Percentiles rank a stretch among this genome's conserved stretches.
Conservation (phyloP, 768 basidiomycete genomes). For the Tulasnella sp. region DNA sequence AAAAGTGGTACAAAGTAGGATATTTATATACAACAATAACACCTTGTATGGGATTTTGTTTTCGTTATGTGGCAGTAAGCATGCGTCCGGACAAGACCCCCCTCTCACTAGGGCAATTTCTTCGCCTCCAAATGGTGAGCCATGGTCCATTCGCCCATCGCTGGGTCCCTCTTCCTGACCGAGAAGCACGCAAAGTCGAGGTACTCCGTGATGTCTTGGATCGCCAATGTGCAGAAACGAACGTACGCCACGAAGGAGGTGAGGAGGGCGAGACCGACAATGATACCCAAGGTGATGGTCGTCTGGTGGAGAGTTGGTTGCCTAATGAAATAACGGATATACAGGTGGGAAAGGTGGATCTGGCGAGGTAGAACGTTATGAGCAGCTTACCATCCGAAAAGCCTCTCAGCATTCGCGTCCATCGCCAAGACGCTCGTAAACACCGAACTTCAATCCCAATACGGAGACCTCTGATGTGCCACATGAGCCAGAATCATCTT, state of each 20-base stretch:
- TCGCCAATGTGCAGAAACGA: slow-evolving; percentile 73
- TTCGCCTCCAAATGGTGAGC: slow-evolving; percentile 11
- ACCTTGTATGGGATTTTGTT: background rate
- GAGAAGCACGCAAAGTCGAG: slow-evolving; percentile 93
- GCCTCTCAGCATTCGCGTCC: slow-evolving; percentile 68
- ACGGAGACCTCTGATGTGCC: slow-evolving; percentile 71
- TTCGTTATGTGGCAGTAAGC: background rate
- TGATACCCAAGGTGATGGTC: slow-evolving; percentile 47
- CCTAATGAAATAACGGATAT: slow-evolving; percentile 19
- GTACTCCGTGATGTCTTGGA: slow-evolving; percentile 78
- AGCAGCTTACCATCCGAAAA: slow-evolving; percentile 64
- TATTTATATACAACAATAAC: too few species aligned
- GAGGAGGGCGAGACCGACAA: slow-evolving; percentile 60
- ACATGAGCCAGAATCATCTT: slow-evolving; percentile 90
- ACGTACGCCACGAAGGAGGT: slow-evolving; percentile 62
- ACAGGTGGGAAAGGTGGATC: background rate
- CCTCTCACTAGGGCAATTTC: background rate
- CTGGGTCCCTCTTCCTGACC: slow-evolving; percentile 66
- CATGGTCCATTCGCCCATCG: slow-evolving; percentile 9
- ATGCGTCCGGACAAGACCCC: too few species aligned
- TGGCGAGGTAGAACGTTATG: too few species aligned
- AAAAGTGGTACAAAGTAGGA: too few species aligned
- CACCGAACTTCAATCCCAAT: slow-evolving; percentile 79
- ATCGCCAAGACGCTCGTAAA: slow-evolving; percentile 67
- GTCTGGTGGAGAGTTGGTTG: slow-evolving; percentile 66